Conservation (phyloP, 129 eudicot genomes). For the Centella asiatica region DNA sequence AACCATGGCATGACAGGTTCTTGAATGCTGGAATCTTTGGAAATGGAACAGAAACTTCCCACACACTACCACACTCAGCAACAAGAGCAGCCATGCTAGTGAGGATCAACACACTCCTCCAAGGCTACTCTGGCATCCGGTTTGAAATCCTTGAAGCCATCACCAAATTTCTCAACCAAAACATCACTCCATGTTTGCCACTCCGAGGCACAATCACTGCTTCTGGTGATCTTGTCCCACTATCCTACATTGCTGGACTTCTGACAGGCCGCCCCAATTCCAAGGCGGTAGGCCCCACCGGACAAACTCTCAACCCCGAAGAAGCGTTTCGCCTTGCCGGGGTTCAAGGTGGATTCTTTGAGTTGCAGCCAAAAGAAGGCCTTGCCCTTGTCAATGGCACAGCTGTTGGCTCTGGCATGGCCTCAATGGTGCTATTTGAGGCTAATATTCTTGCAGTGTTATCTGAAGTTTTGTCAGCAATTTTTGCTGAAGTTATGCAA, state of each 20-base stretch:
- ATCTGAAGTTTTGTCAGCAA: constrained; percentile 67
- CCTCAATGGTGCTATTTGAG: constrained; percentile 72
- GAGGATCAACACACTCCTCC: constrained; percentile 80
- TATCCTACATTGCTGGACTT: constrained; percentile 84
- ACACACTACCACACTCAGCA: constrained; percentile 64
- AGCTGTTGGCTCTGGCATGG: constrained; percentile 87
- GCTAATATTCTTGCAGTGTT: constrained; percentile 55
- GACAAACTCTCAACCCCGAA: constrained; percentile 40
- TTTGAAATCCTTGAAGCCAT: constrained; percentile 81
- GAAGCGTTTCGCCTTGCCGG: constrained; percentile 71
- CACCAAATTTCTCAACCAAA: constrained; percentile 63
- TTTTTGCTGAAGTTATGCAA: constrained; percentile 91
- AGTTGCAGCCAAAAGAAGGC: constrained; percentile 85
- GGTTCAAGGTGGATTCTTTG: constrained; percentile 48
- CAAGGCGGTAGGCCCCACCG: constrained; percentile 64
- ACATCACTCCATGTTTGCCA: constrained; percentile 70
- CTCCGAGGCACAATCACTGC: constrained; percentile 88
- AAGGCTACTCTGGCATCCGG: constrained; percentile 83
- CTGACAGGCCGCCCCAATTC: constrained; percentile 81
- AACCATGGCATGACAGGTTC: constrained; percentile 30
- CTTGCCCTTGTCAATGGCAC: constrained; percentile 82
- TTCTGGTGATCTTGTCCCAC: constrained; percentile 80
- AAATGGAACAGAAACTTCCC: constrained; percentile 51
- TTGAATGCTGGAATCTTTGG: constrained; percentile 85
- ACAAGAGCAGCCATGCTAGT: constrained; percentile 90